Evolutionary conservation across 495 filamentous ascomycete species (phyloP).

Genomic region (Aspergillus indologenus): DNA sequence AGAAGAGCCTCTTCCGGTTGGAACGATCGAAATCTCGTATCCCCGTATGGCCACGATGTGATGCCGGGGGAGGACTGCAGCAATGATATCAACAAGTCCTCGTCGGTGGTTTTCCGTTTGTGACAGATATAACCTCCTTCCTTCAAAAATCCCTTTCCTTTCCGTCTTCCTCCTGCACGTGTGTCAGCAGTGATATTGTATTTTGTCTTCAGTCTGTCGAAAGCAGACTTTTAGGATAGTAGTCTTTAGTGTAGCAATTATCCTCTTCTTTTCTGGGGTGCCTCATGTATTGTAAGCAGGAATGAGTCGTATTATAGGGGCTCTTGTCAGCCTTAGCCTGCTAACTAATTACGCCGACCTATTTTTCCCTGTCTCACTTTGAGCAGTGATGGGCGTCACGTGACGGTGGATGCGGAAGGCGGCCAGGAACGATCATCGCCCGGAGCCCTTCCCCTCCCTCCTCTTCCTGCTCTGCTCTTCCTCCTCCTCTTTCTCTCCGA

Average conservation of each 20-base stretch:
- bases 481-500: slow-evolving; percentile 3
- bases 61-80: background rate
- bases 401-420: slow-evolving; percentile 13
- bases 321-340: too few species aligned
- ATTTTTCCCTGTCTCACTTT: background rate
- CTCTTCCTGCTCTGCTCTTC: slow-evolving; percentile 2
- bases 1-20: too few species aligned
- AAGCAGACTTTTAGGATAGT: background rate
- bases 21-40: background rate
- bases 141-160: background rate
- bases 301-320: too few species aligned
- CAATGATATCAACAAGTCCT: background rate
- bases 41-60: background rate
- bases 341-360: too few species aligned
- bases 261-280: background rate
- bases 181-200: background rate
- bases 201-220: background rate
- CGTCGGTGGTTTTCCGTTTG: background rate
- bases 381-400: slow-evolving; percentile 11
- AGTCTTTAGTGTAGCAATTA: background rate
- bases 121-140: background rate
- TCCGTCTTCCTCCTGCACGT: background rate
- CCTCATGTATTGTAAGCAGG: too few species aligned
- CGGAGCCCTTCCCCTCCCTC: slow-evolving; percentile 13
- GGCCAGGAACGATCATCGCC: slow-evolving; percentile 11